Conservation (phyloP, 495 filamentous ascomycete species). For the Tuber calosporum region DNA sequence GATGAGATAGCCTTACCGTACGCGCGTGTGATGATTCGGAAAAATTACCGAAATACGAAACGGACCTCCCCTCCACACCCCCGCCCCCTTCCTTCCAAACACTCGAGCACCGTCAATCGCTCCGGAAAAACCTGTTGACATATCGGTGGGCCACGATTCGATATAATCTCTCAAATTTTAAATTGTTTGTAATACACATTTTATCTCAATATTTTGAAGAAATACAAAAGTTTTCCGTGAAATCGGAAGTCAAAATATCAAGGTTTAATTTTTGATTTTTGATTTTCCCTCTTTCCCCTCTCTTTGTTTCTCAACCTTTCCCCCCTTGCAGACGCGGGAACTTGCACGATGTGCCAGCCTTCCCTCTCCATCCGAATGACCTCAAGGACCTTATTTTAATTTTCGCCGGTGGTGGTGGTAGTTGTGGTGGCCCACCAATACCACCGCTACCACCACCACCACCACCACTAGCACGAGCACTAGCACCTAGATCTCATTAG, state of each 20-base stretch:
- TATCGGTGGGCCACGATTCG: neutral
- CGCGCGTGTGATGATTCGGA: neutral
- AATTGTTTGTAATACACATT: neutral
- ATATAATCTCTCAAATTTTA: neutral
- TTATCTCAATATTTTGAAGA: neutral
- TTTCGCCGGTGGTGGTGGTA: neutral
- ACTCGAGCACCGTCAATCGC: neutral
- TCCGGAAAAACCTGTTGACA: slow-evolving; percentile 1
- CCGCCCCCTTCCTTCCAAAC: neutral
- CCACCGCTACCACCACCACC: neutral
- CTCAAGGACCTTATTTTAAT: slow-evolving; percentile 6
- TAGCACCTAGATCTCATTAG: slow-evolving; percentile 30
- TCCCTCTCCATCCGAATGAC: slow-evolving; percentile 18
- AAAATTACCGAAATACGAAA: slow-evolving; percentile 3
- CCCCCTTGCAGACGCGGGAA: slow-evolving; percentile 38
- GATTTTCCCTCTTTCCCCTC: neutral
- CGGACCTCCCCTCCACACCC: neutral
- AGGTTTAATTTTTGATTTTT: neutral
- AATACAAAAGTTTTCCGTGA: neutral
- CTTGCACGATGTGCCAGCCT: slow-evolving; percentile 35
- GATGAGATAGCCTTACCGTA: slow-evolving; percentile 3
- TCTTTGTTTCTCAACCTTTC: slow-evolving; percentile 18
- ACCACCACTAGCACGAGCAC: slow-evolving; percentile 2
- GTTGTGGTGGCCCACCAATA: neutral
- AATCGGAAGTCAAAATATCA: neutral